Evolutionary conservation across 1,284 basidiomycete genomes (phyloP).

Genomic region (Naganishia liquefaciens): DNA sequence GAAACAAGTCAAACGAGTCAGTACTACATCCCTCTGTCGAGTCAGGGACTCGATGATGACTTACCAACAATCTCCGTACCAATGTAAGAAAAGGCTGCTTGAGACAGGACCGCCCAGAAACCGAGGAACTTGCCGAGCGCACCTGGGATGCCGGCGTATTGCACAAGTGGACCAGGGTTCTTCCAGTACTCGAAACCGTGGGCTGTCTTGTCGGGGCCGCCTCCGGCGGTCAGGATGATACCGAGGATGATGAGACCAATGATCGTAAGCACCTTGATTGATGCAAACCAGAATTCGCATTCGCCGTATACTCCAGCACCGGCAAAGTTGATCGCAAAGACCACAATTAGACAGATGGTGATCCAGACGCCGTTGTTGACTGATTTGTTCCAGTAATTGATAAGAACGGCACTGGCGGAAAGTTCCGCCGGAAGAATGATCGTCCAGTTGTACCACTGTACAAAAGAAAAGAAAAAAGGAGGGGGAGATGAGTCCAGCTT

Average conservation of each 20-base stretch:
- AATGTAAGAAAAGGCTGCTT: constrained; percentile 50
- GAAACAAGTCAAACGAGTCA: too few relatives aligned
- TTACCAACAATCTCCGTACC: constrained; percentile 50
- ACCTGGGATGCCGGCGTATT: constrained; percentile 50
- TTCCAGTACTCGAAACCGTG: constrained; percentile 55
- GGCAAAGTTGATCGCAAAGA: constrained; percentile 72
- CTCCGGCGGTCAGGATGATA: constrained; percentile 63
- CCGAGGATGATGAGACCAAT: constrained; percentile 61
- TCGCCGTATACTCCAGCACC: constrained; percentile 63
- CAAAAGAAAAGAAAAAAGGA: too few relatives aligned
- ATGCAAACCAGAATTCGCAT: constrained; percentile 57
- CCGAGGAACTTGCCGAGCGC: constrained; percentile 57
- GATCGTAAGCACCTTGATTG: constrained; percentile 78
- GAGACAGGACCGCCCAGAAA: constrained; percentile 58
- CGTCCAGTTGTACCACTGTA: constrained; percentile 67
- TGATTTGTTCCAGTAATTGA: constrained; percentile 66
- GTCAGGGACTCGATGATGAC: neutral
- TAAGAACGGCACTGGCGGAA: constrained; percentile 72
- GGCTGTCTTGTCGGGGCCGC: constrained; percentile 47
- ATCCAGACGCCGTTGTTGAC: constrained; percentile 75
- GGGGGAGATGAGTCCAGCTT: neutral
- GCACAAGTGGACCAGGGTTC: constrained; percentile 34
- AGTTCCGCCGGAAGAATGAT: constrained; percentile 73
- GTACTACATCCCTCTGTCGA: too few relatives aligned
- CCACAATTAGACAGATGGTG: constrained; percentile 68